A percentile compares a stretch with the other conserved stretches of the same genome.
phyloP scores from a whole-genome alignment of 2,329 filamentous ascomycete genomes.

The Neoarthrinium moseri region DNA sequence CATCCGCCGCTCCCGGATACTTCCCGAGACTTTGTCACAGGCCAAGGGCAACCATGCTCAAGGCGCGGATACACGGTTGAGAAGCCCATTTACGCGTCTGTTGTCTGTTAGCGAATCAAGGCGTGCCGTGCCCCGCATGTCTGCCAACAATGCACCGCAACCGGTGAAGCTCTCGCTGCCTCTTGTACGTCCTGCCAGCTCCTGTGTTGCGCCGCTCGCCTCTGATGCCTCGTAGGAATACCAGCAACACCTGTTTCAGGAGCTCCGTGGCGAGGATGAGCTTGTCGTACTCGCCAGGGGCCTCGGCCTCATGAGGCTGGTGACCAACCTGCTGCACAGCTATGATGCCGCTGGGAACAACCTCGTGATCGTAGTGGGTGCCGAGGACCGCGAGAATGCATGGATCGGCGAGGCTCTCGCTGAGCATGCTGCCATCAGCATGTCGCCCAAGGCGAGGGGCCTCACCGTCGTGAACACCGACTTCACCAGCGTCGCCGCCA shows the following conservation, averaged over 20 bases:
- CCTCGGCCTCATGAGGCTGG: conserved; percentile 84
- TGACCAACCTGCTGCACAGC: conserved; percentile 94
- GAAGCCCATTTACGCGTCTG: not conserved
- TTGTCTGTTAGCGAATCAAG: not conserved
- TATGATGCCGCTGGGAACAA: conserved; percentile 97
- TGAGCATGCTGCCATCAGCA: conserved; percentile 90
- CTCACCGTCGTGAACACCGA: conserved; percentile 94
- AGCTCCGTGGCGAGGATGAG: conserved; percentile 87
- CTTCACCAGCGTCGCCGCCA: conserved; percentile 77
- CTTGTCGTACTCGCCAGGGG: conserved; percentile 89
- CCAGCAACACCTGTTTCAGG: conserved; percentile 92
- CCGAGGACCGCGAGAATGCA: conserved; percentile 88
- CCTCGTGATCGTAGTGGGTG: conserved; percentile 82
- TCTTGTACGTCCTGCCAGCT: conserved; percentile 45
- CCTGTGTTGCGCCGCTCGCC: conserved; percentile 5
- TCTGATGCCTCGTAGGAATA: conserved; percentile 59
- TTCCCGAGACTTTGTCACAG: not conserved
- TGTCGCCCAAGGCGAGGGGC: conserved; percentile 76
- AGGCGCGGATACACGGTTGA: not conserved
- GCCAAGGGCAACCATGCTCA: not conserved
- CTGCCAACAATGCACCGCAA: conserved; percentile 54
- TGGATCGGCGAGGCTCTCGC: conserved; percentile 97
- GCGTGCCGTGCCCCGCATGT: conserved; percentile 42
- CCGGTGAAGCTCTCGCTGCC: conserved; percentile 82
- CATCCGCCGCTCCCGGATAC: no score